These are phyloP conservation scores for Psilocybe azurescens DNA, from an alignment of 768 basidiomycete species.

Conservation along the genomic window DNA sequence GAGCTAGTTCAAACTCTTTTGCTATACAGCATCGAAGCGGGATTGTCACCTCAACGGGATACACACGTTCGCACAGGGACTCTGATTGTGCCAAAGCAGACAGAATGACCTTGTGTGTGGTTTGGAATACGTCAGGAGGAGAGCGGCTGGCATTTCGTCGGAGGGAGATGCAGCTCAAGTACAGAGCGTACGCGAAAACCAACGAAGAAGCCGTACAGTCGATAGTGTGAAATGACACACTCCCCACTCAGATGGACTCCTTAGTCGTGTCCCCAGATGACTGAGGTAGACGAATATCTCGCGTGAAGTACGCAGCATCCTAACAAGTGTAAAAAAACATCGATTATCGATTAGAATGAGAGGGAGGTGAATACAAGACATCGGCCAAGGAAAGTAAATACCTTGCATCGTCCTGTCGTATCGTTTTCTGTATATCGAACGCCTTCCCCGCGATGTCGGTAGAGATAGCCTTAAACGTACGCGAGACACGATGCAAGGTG, in stretches of 20 bases:
- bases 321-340: neutral
- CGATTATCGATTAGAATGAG: constrained; percentile 1
- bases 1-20: constrained; percentile 24
- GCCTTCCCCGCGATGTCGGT: constrained; percentile 37
- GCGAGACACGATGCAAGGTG: constrained; percentile 38
- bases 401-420: constrained; percentile 23
- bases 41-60: constrained; percentile 30
- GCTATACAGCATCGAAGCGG: constrained; percentile 27
- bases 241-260: constrained; percentile 27
- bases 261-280: constrained; percentile 27
- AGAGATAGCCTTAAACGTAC: constrained; percentile 38
- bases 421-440: constrained; percentile 30
- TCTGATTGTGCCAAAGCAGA: constrained; percentile 29
- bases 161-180: constrained; percentile 33
- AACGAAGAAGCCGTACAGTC: constrained; percentile 29
- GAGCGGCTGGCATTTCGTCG: constrained; percentile 29
- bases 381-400: neutral
- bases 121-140: constrained; percentile 26
- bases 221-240: constrained; percentile 27
- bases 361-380: neutral
- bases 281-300: constrained; percentile 30
- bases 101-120: constrained; percentile 32
- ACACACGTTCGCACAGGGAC: constrained; percentile 29
- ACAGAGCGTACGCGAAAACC: constrained; percentile 36
- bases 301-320: constrained; percentile 19